Conservation (phyloP, 345 rosid genomes). For the Lepidium didymum region DNA sequence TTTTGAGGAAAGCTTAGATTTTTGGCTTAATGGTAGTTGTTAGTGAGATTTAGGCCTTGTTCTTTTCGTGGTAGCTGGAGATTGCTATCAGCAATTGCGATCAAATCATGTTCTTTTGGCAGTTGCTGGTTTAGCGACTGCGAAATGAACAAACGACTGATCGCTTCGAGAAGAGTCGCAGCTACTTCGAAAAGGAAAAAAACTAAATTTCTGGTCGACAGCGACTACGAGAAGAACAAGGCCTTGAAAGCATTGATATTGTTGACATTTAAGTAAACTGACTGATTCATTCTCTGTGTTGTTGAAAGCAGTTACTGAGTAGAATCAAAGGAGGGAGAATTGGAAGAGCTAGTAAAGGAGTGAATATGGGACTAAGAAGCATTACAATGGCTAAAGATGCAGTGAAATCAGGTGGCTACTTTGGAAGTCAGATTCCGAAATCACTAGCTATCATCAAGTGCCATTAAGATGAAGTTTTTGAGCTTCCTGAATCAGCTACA, state of each 20-base stretch:
- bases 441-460: slow-evolving; percentile 66
- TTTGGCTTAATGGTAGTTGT: neutral
- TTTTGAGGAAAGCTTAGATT: neutral
- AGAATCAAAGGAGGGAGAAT: slow-evolving; percentile 77
- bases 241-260: neutral
- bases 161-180: too few relatives aligned
- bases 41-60: too few relatives aligned
- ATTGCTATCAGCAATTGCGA: too few relatives aligned
- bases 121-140: too few relatives aligned
- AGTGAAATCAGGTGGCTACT: slow-evolving; percentile 2
- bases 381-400: slow-evolving; percentile 47
- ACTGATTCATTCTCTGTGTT: neutral
- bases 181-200: too few relatives aligned
- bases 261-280: neutral
- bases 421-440: slow-evolving; percentile 35
- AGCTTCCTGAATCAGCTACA: slow-evolving; percentile 62
- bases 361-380: slow-evolving; percentile 71
- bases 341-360: slow-evolving; percentile 58
- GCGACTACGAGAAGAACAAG: too few relatives aligned
- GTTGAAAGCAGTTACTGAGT: slow-evolving; percentile 50
- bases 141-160: too few relatives aligned
- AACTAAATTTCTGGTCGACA: too few relatives aligned
- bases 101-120: too few relatives aligned
- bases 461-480: slow-evolving; percentile 84
- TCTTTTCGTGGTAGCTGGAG: too few relatives aligned